A percentile compares a stretch with the other conserved stretches of the same genome.
Evolutionary conservation across 2,329 filamentous ascomycete genomes (phyloP).

Genomic region (Penicillium janthinellum): DNA sequence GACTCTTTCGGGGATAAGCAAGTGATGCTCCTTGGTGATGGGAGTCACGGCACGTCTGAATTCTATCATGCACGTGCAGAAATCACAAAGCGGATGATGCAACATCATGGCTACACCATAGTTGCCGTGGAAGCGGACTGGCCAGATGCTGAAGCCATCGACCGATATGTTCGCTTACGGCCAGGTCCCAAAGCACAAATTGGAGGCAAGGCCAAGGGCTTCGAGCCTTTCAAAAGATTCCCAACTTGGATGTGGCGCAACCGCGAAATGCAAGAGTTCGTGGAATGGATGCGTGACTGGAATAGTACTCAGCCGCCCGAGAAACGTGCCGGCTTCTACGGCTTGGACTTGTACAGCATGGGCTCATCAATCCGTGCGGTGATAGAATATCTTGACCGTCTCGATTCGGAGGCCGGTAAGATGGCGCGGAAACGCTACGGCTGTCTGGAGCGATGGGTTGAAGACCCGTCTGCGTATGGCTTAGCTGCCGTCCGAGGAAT

Average conservation of each 20-base stretch:
- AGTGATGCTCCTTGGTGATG: conserved; percentile 50
- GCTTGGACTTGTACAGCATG: conserved; percentile 57
- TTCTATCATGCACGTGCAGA: conserved; percentile 56
- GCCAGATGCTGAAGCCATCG: conserved; percentile 56
- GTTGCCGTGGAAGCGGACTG: conserved; percentile 58
- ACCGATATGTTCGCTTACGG: conserved; percentile 53
- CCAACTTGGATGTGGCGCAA: conserved; percentile 62
- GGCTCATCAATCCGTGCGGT: conserved; percentile 50
- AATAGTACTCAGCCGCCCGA: conserved; percentile 40
- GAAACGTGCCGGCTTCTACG: conserved; percentile 49
- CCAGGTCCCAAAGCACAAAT: conserved; percentile 40
- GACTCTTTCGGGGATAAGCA: conserved; percentile 44
- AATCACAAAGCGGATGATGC: conserved; percentile 55
- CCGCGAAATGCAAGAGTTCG: conserved; percentile 53
- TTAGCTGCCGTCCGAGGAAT: conserved; percentile 46
- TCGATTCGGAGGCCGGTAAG: conserved; percentile 49
- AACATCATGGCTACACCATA: conserved; percentile 54
- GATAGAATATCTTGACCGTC: conserved; percentile 51
- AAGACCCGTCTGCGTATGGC: conserved; percentile 54
- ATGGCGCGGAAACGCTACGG: conserved; percentile 50
- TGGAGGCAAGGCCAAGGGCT: conserved; percentile 27
- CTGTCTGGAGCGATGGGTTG: conserved; percentile 52
- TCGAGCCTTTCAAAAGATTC: conserved; percentile 52
- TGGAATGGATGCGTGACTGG: conserved; percentile 54
- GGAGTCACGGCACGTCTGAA: conserved; percentile 57